Base-by-base conservation (phyloP, 2,329 filamentous ascomycete species). In the Pyrenophora graminea region DNA sequence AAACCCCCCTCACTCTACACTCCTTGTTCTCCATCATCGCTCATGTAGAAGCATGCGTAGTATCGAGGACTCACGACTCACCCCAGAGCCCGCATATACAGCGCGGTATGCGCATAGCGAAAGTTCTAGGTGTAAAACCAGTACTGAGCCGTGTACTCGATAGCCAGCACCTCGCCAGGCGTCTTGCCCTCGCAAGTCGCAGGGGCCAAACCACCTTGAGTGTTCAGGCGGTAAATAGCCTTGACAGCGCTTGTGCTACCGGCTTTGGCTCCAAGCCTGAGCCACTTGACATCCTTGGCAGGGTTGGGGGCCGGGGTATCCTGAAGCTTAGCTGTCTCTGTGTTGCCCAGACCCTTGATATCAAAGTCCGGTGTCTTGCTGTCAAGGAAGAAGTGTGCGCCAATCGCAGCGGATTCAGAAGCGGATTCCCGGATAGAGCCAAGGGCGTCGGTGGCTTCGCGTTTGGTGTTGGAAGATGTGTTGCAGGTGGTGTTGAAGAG, bases 101-200 rank as follows among this genome's bases (percentile, higher is more conserved):
- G 10, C 27, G 10, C 10, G 12, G 27, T 12, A 9, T 30, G 10
- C 27, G 10, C 4, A 12, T 25, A 25, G 23, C 27, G 9, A 12
- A 30, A 12, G 27, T 9, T 5, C 27, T 40, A 64, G 8, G 56
- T 73, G 52, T 74, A 83, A 42, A 80, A 85, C 87, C 82, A 86
- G 61, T 90, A 97, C 81, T 93, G 84, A 34, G 92, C 86, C 38
- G 89, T 79, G 74, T 97, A 97, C 64, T 90, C 79, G n/a, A 96
- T 84, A 55, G 87, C 79, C 58, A 97, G 90, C 9, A 68, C 58
- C n/a, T 60, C 53, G 0, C 61, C 68, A 4, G 60, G 52, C 0
- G 74, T 68, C 48, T 71, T 66, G 6, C 80, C 79, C 0, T 79
- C 74, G 71, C 93, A 97, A 0, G 83, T 88, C 4, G 80, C 74